phyloP scores from a whole-genome alignment of 225 moss, liverwort and hornwort genomes.

The Sphagnum tenellum region DNA sequence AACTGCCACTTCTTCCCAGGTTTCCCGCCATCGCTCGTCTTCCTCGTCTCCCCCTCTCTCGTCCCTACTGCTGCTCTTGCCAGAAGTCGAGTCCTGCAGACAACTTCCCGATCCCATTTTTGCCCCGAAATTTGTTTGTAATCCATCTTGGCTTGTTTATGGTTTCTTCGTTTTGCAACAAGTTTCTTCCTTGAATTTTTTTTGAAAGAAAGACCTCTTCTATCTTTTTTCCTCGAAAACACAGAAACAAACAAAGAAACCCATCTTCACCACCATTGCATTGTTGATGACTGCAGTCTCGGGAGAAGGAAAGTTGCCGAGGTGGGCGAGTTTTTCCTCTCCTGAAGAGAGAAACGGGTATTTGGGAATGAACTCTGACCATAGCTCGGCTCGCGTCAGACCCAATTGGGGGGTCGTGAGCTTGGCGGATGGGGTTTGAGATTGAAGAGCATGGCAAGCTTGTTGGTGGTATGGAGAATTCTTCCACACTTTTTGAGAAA shows the following conservation, averaged over 20 bases:
- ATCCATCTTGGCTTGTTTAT: neutral
- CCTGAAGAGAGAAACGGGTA: neutral
- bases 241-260: too few species aligned
- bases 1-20: slow-evolving; percentile 50
- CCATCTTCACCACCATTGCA: neutral
- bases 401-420: neutral
- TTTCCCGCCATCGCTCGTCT: slow-evolving; percentile 29
- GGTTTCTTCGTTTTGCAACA: neutral
- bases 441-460: slow-evolving; percentile 48
- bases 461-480: slow-evolving; percentile 72
- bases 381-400: neutral
- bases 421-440: slow-evolving; percentile 41
- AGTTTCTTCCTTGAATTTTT: too few species aligned
- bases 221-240: too few species aligned
- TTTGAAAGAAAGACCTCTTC: too few species aligned
- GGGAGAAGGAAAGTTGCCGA: neutral
- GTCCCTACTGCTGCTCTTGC: slow-evolving; percentile 7
- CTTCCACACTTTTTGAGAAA: slow-evolving; percentile 89
- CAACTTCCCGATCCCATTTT: neutral
- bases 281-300: neutral
- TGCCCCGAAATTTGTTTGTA: slow-evolving; percentile 2
- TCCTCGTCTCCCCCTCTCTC: slow-evolving; percentile 15
- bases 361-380: neutral
- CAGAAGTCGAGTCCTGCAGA: neutral
- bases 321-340: neutral